Evolutionary conservation across 345 rosid genomes (phyloP).

Genomic region (Ailanthus altissimus): DNA sequence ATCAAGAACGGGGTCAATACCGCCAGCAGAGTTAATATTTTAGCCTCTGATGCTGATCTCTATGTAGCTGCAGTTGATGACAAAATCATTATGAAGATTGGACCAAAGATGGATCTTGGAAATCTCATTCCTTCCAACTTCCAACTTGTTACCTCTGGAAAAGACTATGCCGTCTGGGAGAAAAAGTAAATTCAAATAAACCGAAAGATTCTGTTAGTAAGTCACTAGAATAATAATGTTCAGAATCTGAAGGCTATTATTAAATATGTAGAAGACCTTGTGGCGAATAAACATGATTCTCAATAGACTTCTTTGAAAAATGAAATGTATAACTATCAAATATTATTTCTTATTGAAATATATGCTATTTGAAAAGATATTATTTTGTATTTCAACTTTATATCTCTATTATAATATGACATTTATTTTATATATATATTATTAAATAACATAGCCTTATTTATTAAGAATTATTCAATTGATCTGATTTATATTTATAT

Average conservation of each 20-base stretch:
- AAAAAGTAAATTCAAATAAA: constrained; percentile 28
- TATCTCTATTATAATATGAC: no score
- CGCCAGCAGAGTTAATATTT: constrained; percentile 51
- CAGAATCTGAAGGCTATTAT: neutral
- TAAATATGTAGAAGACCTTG: neutral
- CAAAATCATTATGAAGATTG: constrained; percentile 70
- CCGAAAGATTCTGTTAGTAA: neutral
- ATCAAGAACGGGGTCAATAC: constrained; percentile 42
- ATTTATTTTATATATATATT: no score
- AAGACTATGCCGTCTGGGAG: constrained; percentile 63
- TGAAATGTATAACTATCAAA: neutral
- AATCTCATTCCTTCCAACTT: constrained; percentile 62
- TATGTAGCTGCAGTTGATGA: constrained; percentile 68
- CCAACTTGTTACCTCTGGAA: constrained; percentile 59
- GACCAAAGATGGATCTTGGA: constrained; percentile 70
- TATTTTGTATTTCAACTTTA: no score
- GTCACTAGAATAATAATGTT: neutral
- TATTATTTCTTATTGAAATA: neutral
- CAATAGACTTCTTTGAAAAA: neutral
- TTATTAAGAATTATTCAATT: no score
- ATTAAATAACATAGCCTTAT: no score
- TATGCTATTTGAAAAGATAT: neutral
- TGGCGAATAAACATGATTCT: neutral
- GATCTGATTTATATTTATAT: no score
- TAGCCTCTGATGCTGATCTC: constrained; percentile 63